These are phyloP conservation scores for Candida easanensis DNA, from an alignment of 805 yeast genomes.

Conservation along the genomic window DNA sequence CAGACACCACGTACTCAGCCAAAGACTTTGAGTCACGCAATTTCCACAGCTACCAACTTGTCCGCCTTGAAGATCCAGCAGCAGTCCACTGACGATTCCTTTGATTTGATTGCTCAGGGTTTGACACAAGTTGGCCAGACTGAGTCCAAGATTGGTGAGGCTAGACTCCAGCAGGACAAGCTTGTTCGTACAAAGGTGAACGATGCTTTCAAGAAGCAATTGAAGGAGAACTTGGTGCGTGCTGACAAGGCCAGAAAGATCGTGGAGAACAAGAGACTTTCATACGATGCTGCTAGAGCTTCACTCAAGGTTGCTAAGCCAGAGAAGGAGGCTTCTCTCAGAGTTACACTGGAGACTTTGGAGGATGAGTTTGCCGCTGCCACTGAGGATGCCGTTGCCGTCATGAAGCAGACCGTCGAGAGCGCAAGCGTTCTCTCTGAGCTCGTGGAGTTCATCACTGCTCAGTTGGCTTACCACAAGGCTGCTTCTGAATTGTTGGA, in stretches of 20 bases:
- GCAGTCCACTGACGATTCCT: conserved; percentile 35
- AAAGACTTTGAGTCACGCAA: conserved; percentile 79
- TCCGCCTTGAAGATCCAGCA: conserved; percentile 31
- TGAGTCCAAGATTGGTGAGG: conserved; percentile 75
- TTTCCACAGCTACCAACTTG: conserved; percentile 69
- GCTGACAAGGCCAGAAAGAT: conserved; percentile 67
- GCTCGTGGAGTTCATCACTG: conserved; percentile 65
- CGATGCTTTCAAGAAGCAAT: conserved; percentile 57
- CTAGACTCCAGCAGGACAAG: conserved; percentile 79
- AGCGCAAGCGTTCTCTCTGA: conserved; percentile 66
- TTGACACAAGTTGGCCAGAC: conserved; percentile 66
- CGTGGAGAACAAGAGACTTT: conserved; percentile 75
- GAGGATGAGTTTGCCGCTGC: conserved; percentile 90
- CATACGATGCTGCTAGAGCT: conserved; percentile 76
- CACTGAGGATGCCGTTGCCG: conserved; percentile 80
- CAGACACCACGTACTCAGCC: conserved; percentile 55
- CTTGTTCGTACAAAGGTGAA: conserved; percentile 69
- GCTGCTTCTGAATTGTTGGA: conserved; percentile 67
- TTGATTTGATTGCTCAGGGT: conserved; percentile 55
- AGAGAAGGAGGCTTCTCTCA: conserved; percentile 67
- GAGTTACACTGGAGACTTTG: conserved; percentile 75
- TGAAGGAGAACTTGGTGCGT: conserved; percentile 56
- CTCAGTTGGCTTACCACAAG: conserved; percentile 80
- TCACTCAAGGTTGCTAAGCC: conserved; percentile 48
- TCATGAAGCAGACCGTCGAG: conserved; percentile 78